Evolutionary conservation across 2,329 filamentous ascomycete genomes (phyloP).

Genomic region (Aureobasidium sp.): DNA sequence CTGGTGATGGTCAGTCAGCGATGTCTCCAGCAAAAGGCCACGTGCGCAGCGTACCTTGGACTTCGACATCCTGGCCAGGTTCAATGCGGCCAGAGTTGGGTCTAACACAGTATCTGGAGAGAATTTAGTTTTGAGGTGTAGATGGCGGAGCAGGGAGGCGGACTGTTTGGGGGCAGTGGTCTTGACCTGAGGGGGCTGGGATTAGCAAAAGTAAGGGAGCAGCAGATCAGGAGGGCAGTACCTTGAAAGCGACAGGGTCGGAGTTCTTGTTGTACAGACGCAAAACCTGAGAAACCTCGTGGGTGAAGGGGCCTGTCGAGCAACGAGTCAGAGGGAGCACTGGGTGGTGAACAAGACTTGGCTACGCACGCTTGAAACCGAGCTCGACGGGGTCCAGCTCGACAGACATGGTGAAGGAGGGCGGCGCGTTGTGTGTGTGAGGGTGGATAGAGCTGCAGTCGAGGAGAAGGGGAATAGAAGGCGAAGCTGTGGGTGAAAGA

Average conservation of each 20-base stretch:
- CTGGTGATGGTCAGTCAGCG: constrained; percentile 37
- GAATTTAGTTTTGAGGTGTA: constrained; percentile 9
- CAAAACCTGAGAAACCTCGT: constrained; percentile 55
- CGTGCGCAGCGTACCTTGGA: constrained; percentile 59
- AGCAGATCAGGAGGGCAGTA: constrained; percentile 24
- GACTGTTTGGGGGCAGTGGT: constrained; percentile 99
- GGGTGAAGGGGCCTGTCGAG: constrained; percentile 52
- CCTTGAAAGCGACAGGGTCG: constrained; percentile 58
- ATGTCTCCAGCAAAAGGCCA: constrained; percentile 9
- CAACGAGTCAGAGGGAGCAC: constrained; percentile 9
- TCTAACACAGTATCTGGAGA: constrained; percentile 81
- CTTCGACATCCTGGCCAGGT: constrained; percentile 80
- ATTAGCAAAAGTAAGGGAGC: background rate
- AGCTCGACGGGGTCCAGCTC: constrained; percentile 88
- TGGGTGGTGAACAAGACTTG: background rate
- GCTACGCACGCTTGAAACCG: constrained; percentile 75
- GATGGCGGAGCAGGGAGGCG: constrained; percentile 28
- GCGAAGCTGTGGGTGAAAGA: background rate
- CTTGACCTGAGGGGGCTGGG: constrained; percentile 64
- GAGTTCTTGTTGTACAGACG: constrained; percentile 50
- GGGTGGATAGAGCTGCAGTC: background rate
- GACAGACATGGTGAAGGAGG: constrained; percentile 67
- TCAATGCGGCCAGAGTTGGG: constrained; percentile 96
- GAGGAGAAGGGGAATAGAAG: background rate
- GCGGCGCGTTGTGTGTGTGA: background rate